Evolutionary conservation across 441 rosid species (phyloP), one percentile per base, ranked within the genome.

Genomic region (Syzygium syzygioides): DNA sequence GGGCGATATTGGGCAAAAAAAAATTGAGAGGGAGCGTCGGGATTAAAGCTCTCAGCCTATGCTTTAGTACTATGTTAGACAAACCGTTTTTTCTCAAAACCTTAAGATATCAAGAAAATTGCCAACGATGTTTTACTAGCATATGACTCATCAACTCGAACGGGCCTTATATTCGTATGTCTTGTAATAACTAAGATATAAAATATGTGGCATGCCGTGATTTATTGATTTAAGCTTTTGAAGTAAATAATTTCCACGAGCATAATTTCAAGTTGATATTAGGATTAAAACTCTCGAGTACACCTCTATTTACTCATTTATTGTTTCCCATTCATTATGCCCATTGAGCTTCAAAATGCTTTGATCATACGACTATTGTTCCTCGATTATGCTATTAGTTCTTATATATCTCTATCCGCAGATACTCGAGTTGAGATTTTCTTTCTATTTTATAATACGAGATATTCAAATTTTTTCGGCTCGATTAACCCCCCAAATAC

Each of bases 21-120:
- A 5, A 10, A 19, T 71, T 11, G 8, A 37, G 17, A 11, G 32
- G 71, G 20, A n/a, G 37, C 71, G 14, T 41, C 2, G n/a, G 10
- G 52, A 23, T 41, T 12, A 0, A 23, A 19, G 52, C 28, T 41
- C 83, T 37, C 4, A 1, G 17, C 9, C 28, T 0, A 28, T 23
- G 52, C 52, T 76, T 37, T 76, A 14, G 52, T 0, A 68, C 2
- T 66, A 9, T 20, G 48, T 71, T 71, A 71, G n/a, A 71, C 15
- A 37, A 11, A 5, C 17, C 28, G 4, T 37, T 37, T 20, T 20
- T 20, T 23, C 52, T 37, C 11, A 23, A 23, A 71, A 11, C 28
- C 80, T 20, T 20, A 71, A 37, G 80, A 3, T 71, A 20, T 37
- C n/a, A 1, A 37, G 80, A 71, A 20, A 37, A 37, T 37, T 9